phyloP scores from a whole-genome alignment of 169 alveolate genomes.

The Eimeria praecox region DNA sequence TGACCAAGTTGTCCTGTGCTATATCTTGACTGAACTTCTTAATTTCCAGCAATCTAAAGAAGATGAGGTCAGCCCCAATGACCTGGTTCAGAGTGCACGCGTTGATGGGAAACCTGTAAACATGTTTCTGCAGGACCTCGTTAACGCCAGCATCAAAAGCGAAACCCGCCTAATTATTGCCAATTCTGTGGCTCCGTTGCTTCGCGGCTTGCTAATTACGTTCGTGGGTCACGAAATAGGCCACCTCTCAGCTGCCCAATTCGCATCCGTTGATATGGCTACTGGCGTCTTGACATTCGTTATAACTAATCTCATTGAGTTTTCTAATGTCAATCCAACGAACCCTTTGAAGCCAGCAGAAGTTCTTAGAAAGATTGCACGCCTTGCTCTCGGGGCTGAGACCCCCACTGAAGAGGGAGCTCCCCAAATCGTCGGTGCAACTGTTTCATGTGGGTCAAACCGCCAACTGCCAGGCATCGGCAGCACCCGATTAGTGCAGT shows the following conservation, averaged over 20 bases:
- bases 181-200: not conserved
- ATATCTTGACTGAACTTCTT: not conserved
- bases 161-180: constrained; percentile 31
- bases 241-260: constrained; percentile 50
- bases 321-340: not conserved
- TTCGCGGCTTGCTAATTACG: constrained; percentile 48
- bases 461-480: not conserved
- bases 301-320: not conserved
- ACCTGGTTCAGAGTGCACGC: not conserved
- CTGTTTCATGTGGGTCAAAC: constrained; percentile 31
- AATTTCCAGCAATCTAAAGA: not conserved
- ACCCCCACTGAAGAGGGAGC: not conserved
- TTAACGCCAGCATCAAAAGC: constrained; percentile 10
- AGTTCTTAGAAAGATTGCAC: constrained; percentile 31
- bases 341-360: constrained; percentile 38
- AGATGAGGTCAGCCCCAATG: constrained; percentile 5
- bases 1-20: constrained; percentile 35
- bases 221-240: constrained; percentile 56
- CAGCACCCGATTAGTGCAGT: not conserved
- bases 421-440: constrained; percentile 16
- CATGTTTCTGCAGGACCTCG: constrained; percentile 12
- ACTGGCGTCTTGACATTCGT: constrained; percentile 36
- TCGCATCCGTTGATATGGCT: constrained; percentile 49
- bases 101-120: constrained; percentile 46
- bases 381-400: constrained; percentile 60